Conservation (phyloP, 306 rosid genomes). For the Acacia acuminata region DNA sequence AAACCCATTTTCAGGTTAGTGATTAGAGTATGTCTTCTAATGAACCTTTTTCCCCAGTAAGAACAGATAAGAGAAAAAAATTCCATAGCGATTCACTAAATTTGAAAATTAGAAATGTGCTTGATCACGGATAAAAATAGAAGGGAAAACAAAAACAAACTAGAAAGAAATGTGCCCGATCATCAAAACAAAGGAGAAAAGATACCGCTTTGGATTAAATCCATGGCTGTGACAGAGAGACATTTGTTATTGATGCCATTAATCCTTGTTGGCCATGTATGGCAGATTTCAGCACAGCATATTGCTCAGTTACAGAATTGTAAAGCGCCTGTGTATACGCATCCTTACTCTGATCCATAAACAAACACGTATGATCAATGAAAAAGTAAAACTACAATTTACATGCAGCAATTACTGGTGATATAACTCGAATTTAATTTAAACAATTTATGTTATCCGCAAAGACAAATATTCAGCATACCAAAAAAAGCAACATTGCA, state of each 20-base stretch:
- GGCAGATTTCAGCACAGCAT: conserved; percentile 81
- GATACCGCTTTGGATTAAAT: conserved; percentile 45
- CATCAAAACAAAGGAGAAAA: conserved; percentile 33
- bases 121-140: not conserved
- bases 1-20: not conserved
- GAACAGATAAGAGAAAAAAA: conserved; percentile 7
- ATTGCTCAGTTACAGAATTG: conserved; percentile 65
- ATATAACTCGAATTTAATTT: not conserved
- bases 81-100: conserved; percentile 13
- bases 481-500: not conserved
- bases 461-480: not conserved
- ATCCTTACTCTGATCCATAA: conserved; percentile 66
- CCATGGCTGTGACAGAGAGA: conserved; percentile 91
- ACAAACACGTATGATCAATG: conserved; percentile 11
- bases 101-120: not conserved
- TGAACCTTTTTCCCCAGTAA: not conserved
- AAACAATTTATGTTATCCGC: conserved; percentile 1
- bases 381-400: conserved; percentile 19
- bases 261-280: conserved; percentile 65
- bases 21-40: not conserved
- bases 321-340: conserved; percentile 65
- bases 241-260: conserved; percentile 60
- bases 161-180: conserved; percentile 42
- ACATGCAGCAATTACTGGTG: not conserved
- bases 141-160: not conserved